Evolutionary conservation across 75 land plant genomes (phyloP).

Genomic region (Adiantum capillusveneris): DNA sequence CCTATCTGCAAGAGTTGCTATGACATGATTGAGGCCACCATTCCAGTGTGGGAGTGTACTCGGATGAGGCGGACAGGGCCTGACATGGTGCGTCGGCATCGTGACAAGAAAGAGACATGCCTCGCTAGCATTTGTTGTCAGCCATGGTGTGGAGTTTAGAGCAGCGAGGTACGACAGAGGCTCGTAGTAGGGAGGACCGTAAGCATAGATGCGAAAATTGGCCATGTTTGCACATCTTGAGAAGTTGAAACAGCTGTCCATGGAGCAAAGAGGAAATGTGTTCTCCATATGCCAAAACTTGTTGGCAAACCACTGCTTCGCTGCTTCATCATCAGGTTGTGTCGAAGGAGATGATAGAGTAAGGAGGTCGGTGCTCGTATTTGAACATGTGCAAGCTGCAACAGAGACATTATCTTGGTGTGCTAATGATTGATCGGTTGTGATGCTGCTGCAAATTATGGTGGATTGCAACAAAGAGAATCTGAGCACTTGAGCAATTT

Average conservation of each 20-base stretch:
- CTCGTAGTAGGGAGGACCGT: constrained; percentile 13
- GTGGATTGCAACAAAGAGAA: too few species aligned
- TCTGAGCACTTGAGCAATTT: too few species aligned
- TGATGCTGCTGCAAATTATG: too few species aligned
- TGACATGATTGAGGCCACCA: constrained; percentile 27
- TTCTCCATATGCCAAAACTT: too few species aligned
- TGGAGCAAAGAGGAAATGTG: constrained; percentile 27
- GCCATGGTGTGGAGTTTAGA: constrained; percentile 17
- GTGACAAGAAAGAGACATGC: constrained; percentile 34
- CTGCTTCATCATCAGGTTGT: too few species aligned
- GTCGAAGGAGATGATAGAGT: too few species aligned
- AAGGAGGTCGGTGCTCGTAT: too few species aligned
- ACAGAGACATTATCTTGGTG: too few species aligned
- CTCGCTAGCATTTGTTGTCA: constrained; percentile 20
- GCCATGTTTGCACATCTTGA: constrained; percentile 22
- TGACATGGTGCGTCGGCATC: constrained; percentile 4
- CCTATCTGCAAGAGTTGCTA: constrained; percentile 23
- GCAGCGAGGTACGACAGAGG: constrained; percentile 7
- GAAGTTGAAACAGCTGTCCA: constrained; percentile 42
- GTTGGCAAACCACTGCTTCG: too few species aligned
- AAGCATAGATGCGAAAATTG: constrained; percentile 20
- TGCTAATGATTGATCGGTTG: too few species aligned
- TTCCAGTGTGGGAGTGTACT: constrained; percentile 25
- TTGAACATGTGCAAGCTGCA: too few species aligned
- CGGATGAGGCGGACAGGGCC: constrained; percentile 8